Evolutionary conservation across 2,329 filamentous ascomycete species (phyloP).

Genomic region (Alternaria gansuensis): DNA sequence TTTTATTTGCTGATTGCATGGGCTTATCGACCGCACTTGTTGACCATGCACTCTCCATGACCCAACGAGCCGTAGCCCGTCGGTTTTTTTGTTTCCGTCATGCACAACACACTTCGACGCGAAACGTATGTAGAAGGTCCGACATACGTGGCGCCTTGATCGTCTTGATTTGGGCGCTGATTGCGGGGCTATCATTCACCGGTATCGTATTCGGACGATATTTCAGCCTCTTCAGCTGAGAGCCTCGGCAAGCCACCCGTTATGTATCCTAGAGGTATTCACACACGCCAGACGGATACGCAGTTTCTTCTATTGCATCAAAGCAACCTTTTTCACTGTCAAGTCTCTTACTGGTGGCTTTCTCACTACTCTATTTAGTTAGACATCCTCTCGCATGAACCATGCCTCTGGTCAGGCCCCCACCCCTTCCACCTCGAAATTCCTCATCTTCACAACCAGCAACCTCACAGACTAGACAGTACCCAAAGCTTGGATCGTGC

Average conservation of each 20-base stretch:
- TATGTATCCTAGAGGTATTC: not conserved
- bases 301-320: not conserved
- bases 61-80: not conserved
- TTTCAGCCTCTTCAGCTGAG: constrained; percentile 12
- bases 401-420: constrained; percentile 27
- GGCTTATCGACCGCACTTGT: not conserved
- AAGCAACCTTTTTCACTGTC: not conserved
- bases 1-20: not conserved
- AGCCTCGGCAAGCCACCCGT: constrained; percentile 8
- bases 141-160: constrained; percentile 8
- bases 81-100: not conserved
- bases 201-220: constrained; percentile 22
- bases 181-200: constrained; percentile 19
- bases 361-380: not conserved
- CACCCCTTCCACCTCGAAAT: constrained; percentile 8
- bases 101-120: not conserved
- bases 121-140: constrained; percentile 6
- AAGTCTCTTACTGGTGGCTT: not conserved
- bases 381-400: not conserved
- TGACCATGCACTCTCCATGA: not conserved
- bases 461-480: constrained; percentile 1
- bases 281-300: not conserved
- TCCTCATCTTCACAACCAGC: constrained; percentile 11
- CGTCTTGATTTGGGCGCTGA: constrained; percentile 10
- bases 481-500: constrained; percentile 21